Evolutionary conservation across 139 green algal species (phyloP).

Genomic region (Picochlorum sp.): DNA sequence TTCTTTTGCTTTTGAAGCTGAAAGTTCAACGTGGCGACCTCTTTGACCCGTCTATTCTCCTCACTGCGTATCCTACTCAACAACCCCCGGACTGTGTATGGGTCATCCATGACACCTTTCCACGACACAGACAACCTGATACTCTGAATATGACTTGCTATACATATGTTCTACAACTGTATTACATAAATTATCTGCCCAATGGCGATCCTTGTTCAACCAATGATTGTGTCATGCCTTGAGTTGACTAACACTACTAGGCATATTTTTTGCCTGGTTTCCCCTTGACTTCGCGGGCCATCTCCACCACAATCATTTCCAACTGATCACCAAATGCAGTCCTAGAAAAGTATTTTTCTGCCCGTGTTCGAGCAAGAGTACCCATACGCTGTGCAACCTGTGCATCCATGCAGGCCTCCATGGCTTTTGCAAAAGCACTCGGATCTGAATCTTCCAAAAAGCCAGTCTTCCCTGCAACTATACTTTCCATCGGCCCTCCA

Average conservation of each 20-base stretch:
- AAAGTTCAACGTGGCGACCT: not conserved
- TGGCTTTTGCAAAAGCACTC: constrained; percentile 40
- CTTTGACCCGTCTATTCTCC: not conserved
- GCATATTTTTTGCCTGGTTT: too few relatives aligned
- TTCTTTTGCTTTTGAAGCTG: constrained; percentile 9
- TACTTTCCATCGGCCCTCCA: constrained; percentile 73
- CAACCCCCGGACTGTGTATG: constrained; percentile 1
- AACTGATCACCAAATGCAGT: constrained; percentile 56
- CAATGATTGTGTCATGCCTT: too few relatives aligned
- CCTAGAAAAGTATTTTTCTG: constrained; percentile 57
- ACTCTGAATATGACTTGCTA: too few relatives aligned
- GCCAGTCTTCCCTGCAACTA: constrained; percentile 56
- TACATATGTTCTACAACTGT: too few relatives aligned
- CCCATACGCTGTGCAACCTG: constrained; percentile 42
- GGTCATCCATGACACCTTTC: not conserved
- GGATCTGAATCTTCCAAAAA: constrained; percentile 54
- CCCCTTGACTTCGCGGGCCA: not conserved
- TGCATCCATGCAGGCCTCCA: constrained; percentile 30
- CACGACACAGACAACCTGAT: too few relatives aligned
- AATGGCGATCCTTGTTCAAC: too few relatives aligned
- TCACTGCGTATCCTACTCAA: not conserved
- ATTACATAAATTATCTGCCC: too few relatives aligned
- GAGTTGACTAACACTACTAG: too few relatives aligned
- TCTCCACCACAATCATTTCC: constrained; percentile 25
- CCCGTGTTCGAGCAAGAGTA: constrained; percentile 42